Evolutionary conservation across 352 stramenopile species (phyloP).

Genomic region (Phytophthora quininea): DNA sequence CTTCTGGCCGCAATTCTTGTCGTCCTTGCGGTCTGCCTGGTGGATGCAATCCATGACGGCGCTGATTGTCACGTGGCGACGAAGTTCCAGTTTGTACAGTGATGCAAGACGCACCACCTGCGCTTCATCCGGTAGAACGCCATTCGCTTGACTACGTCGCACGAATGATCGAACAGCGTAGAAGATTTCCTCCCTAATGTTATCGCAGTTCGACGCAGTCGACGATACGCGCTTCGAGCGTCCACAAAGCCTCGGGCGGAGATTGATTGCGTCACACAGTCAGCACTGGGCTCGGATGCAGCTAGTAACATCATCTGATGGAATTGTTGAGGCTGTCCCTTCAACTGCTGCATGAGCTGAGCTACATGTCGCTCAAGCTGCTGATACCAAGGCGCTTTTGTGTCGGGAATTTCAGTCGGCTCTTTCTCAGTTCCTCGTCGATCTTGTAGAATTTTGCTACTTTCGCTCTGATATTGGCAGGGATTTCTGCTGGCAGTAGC

Average conservation of each 20-base stretch:
- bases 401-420: slow-evolving; percentile 9
- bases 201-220: slow-evolving; percentile 40
- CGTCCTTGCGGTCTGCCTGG: background rate
- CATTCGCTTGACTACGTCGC: slow-evolving; percentile 46
- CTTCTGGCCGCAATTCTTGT: background rate
- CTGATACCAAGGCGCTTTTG: slow-evolving; percentile 41
- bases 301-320: slow-evolving; percentile 42
- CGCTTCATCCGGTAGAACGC: slow-evolving; percentile 46
- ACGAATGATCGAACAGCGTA: slow-evolving; percentile 45
- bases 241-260: slow-evolving; percentile 15
- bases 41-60: slow-evolving; percentile 45
- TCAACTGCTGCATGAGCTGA: slow-evolving; percentile 52
- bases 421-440: slow-evolving; percentile 18
- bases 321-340: slow-evolving; percentile 40
- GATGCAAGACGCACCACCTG: slow-evolving; percentile 60
- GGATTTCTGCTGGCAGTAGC: slow-evolving; percentile 27
- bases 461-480: slow-evolving; percentile 25
- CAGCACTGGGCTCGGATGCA: slow-evolving; percentile 19
- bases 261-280: slow-evolving; percentile 10
- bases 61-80: slow-evolving; percentile 60
- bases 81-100: slow-evolving; percentile 66
- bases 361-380: slow-evolving; percentile 54
- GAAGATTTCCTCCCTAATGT: slow-evolving; percentile 56
- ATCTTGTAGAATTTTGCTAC: slow-evolving; percentile 29
- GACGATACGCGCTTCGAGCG: slow-evolving; percentile 40